Evolutionary conservation across 1,284 basidiomycete species (phyloP).

Genomic region (Ceratobasidium sp.): DNA sequence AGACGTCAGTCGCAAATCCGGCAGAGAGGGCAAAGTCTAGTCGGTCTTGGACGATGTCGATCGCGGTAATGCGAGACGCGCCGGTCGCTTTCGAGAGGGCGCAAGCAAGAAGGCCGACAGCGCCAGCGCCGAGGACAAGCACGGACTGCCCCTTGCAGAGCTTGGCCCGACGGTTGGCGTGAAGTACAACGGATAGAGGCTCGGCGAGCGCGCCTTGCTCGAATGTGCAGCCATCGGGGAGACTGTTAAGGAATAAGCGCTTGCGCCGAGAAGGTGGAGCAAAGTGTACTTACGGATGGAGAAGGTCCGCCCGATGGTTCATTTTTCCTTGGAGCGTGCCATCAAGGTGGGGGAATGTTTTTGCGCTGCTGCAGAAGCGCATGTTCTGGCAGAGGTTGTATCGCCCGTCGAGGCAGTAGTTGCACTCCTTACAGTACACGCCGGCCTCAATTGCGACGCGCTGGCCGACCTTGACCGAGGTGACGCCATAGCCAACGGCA

Average conservation of each 20-base stretch:
- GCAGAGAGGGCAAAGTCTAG: slow-evolving; percentile 80
- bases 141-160: slow-evolving; percentile 64
- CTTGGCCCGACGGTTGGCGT: slow-evolving; percentile 80
- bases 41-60: slow-evolving; percentile 87
- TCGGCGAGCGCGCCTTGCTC: slow-evolving; percentile 90
- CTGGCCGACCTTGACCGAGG: slow-evolving; percentile 78
- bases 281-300: slow-evolving; percentile 78
- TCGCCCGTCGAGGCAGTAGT: slow-evolving; percentile 66
- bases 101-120: slow-evolving; percentile 91
- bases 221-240: slow-evolving; percentile 82
- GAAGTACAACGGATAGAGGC: slow-evolving; percentile 90
- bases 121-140: slow-evolving; percentile 91
- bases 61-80: slow-evolving; percentile 77
- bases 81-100: slow-evolving; percentile 82
- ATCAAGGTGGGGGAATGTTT: slow-evolving; percentile 93
- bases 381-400: slow-evolving; percentile 94
- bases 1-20: slow-evolving; percentile 82
- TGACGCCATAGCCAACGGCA: slow-evolving; percentile 75
- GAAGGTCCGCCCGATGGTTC: slow-evolving; percentile 87
- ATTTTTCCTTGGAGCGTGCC: slow-evolving; percentile 90
- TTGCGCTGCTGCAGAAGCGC: slow-evolving; percentile 91
- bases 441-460: slow-evolving; percentile 96
- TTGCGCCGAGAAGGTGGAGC: slow-evolving; percentile 14
- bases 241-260: slow-evolving; percentile 59
- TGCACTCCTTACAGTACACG: slow-evolving; percentile 67